Evolutionary conservation across 805 yeast genomes (phyloP), one percentile per base, ranked within the genome.

Genomic region (Saccharomycopsis sp.): DNA sequence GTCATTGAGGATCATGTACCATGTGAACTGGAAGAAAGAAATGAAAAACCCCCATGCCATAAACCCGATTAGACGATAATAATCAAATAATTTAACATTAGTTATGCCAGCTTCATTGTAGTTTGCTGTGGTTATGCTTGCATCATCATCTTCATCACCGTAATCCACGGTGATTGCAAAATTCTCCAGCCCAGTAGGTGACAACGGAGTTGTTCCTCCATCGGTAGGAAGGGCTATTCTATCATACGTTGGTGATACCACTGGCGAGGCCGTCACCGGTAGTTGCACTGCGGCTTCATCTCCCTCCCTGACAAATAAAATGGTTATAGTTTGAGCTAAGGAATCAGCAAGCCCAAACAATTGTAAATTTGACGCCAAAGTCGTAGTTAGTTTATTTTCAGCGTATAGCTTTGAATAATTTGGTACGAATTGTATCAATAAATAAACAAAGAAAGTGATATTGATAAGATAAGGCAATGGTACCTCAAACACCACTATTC

Each of bases 291-390:
- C 60, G 57, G 38, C 53, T n/a, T n/a, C n/a, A n/a, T n/a, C n/a
- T n/a, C n/a, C n/a, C 55, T 14, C 54, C 47, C 11, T 45, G 28
- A 11, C 8, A 19, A 44, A 33, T 14, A 65, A 59, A 27, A 70
- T 63, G 3, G 75, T 56, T 3, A 87, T 67, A 2, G 83, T 72
- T 61, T 90, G 97, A 0, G 97, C 97, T 51, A 89, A 59, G 0
- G 89, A 77, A 59, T 90, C 97, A 0, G 97, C 88, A n/a, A 87
- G 78, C 0, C 96, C 96, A 59, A 79, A 85, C 4, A 90, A 66
- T 3, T 89, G 78, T 23, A 85, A 63, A 57, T 90, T 90, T 1
- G 96, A 81, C 20, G 80, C 75, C 47, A 86, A 74, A 29, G 88
- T 85, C 13, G 96, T 86, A n/a, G 81, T 59, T 24, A 87, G 62